Evolutionary conservation across 2,329 filamentous ascomycete species (phyloP).

Genomic region (Tricladium varicosporioides): DNA sequence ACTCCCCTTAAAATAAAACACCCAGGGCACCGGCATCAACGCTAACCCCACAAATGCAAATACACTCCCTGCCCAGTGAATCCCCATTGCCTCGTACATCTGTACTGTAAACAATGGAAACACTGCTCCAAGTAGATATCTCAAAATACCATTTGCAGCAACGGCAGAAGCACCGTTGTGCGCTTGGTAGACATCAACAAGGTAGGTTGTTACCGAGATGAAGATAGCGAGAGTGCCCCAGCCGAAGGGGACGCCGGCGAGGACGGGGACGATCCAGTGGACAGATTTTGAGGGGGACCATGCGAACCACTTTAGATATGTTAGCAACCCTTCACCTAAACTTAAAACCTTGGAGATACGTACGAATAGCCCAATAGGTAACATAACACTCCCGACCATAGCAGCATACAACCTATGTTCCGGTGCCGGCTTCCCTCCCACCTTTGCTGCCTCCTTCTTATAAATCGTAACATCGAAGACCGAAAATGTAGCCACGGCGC

Average conservation of each 20-base stretch:
- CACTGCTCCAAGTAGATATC: conserved; percentile 27
- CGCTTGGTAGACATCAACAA: conserved; percentile 28
- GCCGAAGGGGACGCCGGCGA: conserved; percentile 44
- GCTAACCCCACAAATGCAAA: conserved; percentile 41
- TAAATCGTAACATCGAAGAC: conserved; percentile 51
- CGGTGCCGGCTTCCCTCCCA: conserved; percentile 38
- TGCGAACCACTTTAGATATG: conserved; percentile 44
- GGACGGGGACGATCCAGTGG: conserved; percentile 31
- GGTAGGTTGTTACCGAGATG: conserved; percentile 28
- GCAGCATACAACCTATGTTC: conserved; percentile 58
- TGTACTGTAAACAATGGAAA: conserved; percentile 43
- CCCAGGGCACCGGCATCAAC: conserved; percentile 44
- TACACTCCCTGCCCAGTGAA: conserved; percentile 42
- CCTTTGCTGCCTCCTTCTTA: conserved; percentile 38
- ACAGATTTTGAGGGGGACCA: conserved; percentile 25
- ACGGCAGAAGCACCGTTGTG: conserved; percentile 26
- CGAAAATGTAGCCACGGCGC: conserved; percentile 35
- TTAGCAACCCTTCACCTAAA: neutral
- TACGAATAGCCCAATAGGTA: conserved; percentile 27
- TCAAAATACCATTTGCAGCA: conserved; percentile 29
- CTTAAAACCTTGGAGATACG: neutral
- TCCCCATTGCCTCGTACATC: conserved; percentile 41
- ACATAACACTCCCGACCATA: conserved; percentile 44
- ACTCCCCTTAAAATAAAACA: conserved; percentile 41
- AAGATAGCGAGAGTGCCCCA: conserved; percentile 61